Conservation (phyloP, 805 yeast species). For the Saccharomycopsis microspora region DNA sequence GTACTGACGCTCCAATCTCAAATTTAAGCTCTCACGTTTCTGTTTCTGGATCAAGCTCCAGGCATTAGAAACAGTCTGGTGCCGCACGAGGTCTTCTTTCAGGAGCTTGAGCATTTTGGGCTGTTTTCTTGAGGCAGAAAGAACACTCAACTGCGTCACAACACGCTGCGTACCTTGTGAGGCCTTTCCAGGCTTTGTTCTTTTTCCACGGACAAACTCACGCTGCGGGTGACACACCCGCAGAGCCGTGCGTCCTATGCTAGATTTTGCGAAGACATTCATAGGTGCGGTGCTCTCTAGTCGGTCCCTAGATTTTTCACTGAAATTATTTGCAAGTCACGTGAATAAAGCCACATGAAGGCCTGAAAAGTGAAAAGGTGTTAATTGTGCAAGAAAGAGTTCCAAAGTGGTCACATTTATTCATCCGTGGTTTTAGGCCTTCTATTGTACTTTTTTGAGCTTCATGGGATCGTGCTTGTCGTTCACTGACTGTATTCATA, state of each 20-base stretch:
- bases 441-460: too few species aligned
- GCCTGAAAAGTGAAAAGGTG: too few species aligned
- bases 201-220: slow-evolving; percentile 35
- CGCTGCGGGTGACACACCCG: too few species aligned
- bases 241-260: not conserved
- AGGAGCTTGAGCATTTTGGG: slow-evolving; percentile 70
- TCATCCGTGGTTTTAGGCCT: too few species aligned
- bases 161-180: slow-evolving; percentile 38
- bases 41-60: slow-evolving; percentile 59
- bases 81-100: slow-evolving; percentile 77
- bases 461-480: too few species aligned
- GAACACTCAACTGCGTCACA: slow-evolving; percentile 54
- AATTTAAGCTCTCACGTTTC: slow-evolving; percentile 30
- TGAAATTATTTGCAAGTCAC: not conserved
- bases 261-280: not conserved
- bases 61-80: slow-evolving; percentile 69
- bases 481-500: too few species aligned
- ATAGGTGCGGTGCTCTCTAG: not conserved
- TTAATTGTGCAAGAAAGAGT: too few species aligned
- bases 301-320: not conserved
- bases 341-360: too few species aligned
- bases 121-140: slow-evolving; percentile 79
- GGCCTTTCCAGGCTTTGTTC: slow-evolving; percentile 28
- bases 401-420: too few species aligned
- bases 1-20: slow-evolving; percentile 47